Conservation (phyloP, 2,329 filamentous ascomycete genomes). For the Penicillium carneum region DNA sequence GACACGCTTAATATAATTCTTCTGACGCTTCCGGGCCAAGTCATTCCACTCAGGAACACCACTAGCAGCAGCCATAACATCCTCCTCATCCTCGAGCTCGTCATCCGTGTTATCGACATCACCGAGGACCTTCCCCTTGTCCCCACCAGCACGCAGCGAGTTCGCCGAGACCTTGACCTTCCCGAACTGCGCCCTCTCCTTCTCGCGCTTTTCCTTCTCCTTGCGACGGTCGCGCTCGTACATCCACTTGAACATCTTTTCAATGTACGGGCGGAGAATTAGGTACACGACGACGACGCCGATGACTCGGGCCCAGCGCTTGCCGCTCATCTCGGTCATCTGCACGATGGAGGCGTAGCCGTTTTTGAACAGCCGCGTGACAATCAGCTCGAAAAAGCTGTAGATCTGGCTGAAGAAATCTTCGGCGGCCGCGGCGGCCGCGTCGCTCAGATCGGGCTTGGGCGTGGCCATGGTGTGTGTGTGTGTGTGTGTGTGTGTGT, state of each 20-base stretch:
- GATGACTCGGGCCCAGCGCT: constrained; percentile 70
- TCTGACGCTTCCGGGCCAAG: constrained; percentile 73
- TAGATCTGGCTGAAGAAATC: constrained; percentile 46
- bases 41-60: constrained; percentile 69
- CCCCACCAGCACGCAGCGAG: constrained; percentile 67
- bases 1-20: constrained; percentile 70
- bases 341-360: constrained; percentile 52
- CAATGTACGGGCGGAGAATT: constrained; percentile 75
- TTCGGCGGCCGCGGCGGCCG: constrained; percentile 35
- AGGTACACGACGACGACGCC: constrained; percentile 76
- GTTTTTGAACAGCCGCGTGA: constrained; percentile 50
- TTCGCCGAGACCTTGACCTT: constrained; percentile 69
- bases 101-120: constrained; percentile 53
- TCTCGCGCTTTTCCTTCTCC: constrained; percentile 66
- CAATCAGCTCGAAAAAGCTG: constrained; percentile 33
- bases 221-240: constrained; percentile 49
- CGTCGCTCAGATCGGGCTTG: constrained; percentile 32
- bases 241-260: constrained; percentile 69
- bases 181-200: constrained; percentile 55
- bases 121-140: constrained; percentile 56
- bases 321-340: constrained; percentile 52
- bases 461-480: constrained; percentile 33
- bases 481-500: too few relatives aligned
- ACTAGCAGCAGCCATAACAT: constrained; percentile 53
- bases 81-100: constrained; percentile 53